A percentile compares a stretch with the other conserved stretches of the same genome.
phyloP scores from a whole-genome alignment of 2,329 filamentous ascomycete genomes.

The Dactylonectria macrodidyma region DNA sequence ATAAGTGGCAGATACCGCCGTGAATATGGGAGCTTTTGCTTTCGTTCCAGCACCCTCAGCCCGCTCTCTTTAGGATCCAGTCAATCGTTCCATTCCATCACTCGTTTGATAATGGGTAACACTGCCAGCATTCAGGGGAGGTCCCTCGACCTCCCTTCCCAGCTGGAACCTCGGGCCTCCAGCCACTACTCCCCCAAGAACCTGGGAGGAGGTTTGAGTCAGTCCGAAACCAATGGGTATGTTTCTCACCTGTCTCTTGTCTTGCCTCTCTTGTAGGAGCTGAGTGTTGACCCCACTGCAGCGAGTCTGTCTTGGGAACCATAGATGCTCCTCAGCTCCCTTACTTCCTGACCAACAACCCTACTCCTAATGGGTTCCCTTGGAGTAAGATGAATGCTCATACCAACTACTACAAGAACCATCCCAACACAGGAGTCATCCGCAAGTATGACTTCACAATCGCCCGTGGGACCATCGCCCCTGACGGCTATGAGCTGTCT shows the following conservation, averaged over 20 bases:
- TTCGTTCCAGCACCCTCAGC: conserved; percentile 16
- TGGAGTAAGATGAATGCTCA: conserved; percentile 64
- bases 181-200: conserved; percentile 16
- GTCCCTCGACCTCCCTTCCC: conserved; percentile 21
- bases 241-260: not conserved
- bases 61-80: conserved; percentile 9
- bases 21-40: not conserved
- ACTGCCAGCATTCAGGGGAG: conserved; percentile 30
- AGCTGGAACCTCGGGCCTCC: conserved; percentile 27
- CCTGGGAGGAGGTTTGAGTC: conserved; percentile 36
- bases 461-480: conserved; percentile 64
- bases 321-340: conserved; percentile 56
- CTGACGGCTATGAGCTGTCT: conserved; percentile 68
- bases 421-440: conserved; percentile 68
- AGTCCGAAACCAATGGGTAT: conserved; percentile 46
- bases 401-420: conserved; percentile 66
- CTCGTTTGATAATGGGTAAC: conserved; percentile 41
- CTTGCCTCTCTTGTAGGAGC: not conserved
- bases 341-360: conserved; percentile 63
- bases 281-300: conserved; percentile 32
- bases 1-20: conserved; percentile 34
- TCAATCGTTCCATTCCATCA: conserved; percentile 10
- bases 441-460: conserved; percentile 69
- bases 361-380: conserved; percentile 64
- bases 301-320: conserved; percentile 60